Base-by-base conservation (phyloP, 129 eudicot species). In the Artemisia tridentata region DNA sequence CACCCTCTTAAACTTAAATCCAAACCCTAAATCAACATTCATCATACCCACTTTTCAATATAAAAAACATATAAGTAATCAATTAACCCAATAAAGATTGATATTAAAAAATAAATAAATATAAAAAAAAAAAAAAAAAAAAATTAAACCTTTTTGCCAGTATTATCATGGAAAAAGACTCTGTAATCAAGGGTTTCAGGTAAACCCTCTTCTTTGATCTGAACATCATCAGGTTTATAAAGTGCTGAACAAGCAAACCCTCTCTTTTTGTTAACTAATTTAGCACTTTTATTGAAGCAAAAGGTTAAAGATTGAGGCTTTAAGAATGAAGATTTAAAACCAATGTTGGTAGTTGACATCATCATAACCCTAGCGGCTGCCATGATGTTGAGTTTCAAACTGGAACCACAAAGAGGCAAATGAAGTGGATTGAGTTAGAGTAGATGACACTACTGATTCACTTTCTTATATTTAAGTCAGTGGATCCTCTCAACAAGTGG, bases 101-200 rank as follows among this genome's bases (percentile, higher is more conserved):
- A 34, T 10, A 3, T 23, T n/a, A n/a, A n/a, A n/a, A n/a, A n/a
- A n/a, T n/a, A n/a, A n/a, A n/a, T n/a, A n/a, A n/a, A n/a, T n/a
- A n/a, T n/a, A n/a, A n/a, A n/a, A n/a, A n/a, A n/a, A n/a, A n/a
- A n/a, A n/a, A n/a, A n/a, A n/a, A 41, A 19, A 74, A 65, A 53
- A 11, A 54, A 29, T 3, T 0, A 10, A 47, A 88, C 98, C 91
- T 89, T 93, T 84, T 82, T 93, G 80, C 95, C 98, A 17, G 92
- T 85, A 34, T 77, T 79, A 50, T 93, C 96, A 38, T 78, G 69
- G 56, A 89, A 89, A 63, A 93, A 93, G 19, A 89, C 90, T 20
- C 98, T 85, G 71, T 93, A 89, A 78, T 93, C 96, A 5, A 93
- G 97, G 83, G 99, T 87, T 82, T 93, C 97, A 47, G 99, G 93